Base-by-base conservation (phyloP, 2,329 filamentous ascomycete species). In the Fusarium avenaceum region DNA sequence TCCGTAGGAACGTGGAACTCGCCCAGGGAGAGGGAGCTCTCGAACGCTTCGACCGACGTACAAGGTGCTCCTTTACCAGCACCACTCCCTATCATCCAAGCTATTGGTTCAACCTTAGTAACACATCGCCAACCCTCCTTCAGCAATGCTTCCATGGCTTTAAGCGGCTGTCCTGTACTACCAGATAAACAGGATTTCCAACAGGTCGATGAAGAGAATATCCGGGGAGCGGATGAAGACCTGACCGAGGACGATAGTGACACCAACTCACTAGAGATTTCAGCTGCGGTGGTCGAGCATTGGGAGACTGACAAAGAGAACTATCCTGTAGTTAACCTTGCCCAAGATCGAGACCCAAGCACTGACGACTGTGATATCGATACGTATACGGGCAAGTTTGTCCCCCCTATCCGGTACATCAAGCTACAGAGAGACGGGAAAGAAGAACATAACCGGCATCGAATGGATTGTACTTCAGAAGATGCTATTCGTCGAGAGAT, bases 321-420 rank as follows among this genome's bases (percentile, higher is more conserved):
- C 2, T 47, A 48, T 7, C 71, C 66, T 1, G 17, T 28, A 7
- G 35, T 64, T 17, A 19, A 39, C 14, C 15, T 62, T 6, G 10
- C 32, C 10, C 6, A 39, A 8, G 28, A 26, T 9, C 64, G 65
- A 10, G 38, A 62, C 20, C 43, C 53, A 6, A 38, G 9, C 2
- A 47, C 43, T 1, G 47, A 71, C 17, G 44, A 54, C 19, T 73
- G 73, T 22, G 82, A 82, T 19, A 71, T 85, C 4, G 70, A 85
- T 48, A 73, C 82, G 0, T 20, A 44, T 2, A 79, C 74, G 0
- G 82, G 82, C 5, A 10, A 53, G 6, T 65, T 83, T 6, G 32
- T 82, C 17, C 42, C 69, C 0, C 78, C 78, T 0, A 39, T 82
- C 2, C 33, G 71, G 1, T 75, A 80, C 13, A 78, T 80, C 1